Evolutionary conservation across 345 rosid genomes (phyloP), one percentile per base, ranked within the genome.

Genomic region (Moringa oleifera): DNA sequence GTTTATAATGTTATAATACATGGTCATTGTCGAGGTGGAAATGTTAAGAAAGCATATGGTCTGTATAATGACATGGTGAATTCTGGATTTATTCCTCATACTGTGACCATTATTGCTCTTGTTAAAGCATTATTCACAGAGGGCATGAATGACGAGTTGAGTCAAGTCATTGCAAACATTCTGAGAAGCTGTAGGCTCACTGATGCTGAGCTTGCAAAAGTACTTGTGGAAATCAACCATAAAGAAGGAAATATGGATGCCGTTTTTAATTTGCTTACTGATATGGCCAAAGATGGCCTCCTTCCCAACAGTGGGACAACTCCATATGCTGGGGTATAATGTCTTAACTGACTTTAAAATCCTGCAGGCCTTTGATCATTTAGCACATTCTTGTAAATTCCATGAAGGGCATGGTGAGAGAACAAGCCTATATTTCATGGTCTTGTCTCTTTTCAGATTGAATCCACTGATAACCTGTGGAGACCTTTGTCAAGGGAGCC

Each of bases 231-330:
- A 62, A 83, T 87, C 68, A 85, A 92, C 74, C 84, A 81, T 53
- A 89, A 78, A 64, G 97, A 92, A 84, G 95, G 97, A 53, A 87
- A 89, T 67, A 81, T 87, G 91, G 85, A 85, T 80, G 84, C 75
- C 0, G 90, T 79, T 75, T 76, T 89, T 47, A 71, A 77, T 64
- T 69, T 89, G 59, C 93, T 89, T 25, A 73, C 84, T 50, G 87
- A 85, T 72, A 89, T 87, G 96, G 96, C 92, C 25, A 82, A 75
- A 82, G 95, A 87, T 71, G 95, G 98, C n/a, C 84, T 87, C 25
- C 85, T 91, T 71, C 96, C 96, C 1, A 79, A 86, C 22, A 69
- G 78, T 8, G 77, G 72, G 17, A 11, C 6, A 41, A 7, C 47
- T 11, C 1, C 47, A 41, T 41, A 41, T 41, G 47, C 13, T 41